Conservation (phyloP, 768 basidiomycete genomes). For the Naganishia onofrii region DNA sequence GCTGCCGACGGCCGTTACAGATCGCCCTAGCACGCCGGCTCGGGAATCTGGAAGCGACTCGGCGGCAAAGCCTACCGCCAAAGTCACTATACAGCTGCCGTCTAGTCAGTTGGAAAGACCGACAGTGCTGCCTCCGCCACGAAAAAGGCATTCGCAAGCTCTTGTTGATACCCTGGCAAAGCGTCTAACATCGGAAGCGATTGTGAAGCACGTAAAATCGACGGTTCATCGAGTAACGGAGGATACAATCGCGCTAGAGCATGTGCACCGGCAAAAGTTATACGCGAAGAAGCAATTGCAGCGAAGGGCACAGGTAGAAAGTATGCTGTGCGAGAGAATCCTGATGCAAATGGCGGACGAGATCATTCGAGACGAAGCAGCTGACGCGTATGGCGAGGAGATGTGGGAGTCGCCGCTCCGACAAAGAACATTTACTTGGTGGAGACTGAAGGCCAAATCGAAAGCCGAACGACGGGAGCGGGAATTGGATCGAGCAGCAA, state of each 20-base stretch:
- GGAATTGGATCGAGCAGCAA: background rate
- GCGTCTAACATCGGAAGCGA: background rate
- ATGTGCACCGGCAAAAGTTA: background rate
- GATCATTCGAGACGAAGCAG: slow-evolving; percentile 15
- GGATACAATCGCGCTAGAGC: background rate
- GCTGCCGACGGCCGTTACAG: background rate
- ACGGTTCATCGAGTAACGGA: background rate
- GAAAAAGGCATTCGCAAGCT: background rate
- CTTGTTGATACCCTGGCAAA: slow-evolving; percentile 14
- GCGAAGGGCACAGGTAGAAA: background rate
- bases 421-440: slow-evolving; percentile 10
- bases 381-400: slow-evolving; percentile 17
- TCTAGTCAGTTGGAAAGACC: background rate
- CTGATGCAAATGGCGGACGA: background rate
- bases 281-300: background rate
- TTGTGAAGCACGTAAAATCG: background rate
- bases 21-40: background rate
- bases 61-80: background rate
- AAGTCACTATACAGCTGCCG: background rate
- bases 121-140: background rate
- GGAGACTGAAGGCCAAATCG: background rate
- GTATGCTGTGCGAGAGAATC: background rate
- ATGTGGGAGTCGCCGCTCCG: slow-evolving; percentile 17
- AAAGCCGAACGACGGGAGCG: background rate
- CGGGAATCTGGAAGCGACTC: background rate